These are phyloP conservation scores for Blastocystis sp. DNA, from an alignment of 352 stramenopile genomes.

Conservation along the genomic window DNA sequence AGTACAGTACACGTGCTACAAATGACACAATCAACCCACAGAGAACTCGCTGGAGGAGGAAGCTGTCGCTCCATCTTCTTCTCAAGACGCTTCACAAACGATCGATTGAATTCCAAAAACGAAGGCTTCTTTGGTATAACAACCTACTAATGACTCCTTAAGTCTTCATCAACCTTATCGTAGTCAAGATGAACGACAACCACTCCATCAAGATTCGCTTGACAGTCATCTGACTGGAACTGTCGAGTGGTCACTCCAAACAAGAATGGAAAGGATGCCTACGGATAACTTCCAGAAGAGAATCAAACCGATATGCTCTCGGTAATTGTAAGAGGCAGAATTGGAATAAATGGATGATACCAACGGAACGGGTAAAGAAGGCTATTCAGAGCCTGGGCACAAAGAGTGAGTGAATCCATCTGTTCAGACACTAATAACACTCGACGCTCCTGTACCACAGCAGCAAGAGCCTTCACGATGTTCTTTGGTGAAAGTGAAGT, in stretches of 20 bases:
- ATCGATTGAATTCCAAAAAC: not conserved
- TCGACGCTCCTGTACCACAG: constrained; percentile 8
- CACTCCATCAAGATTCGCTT: constrained; percentile 40
- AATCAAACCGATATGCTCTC: constrained; percentile 31
- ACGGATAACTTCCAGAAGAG: not conserved
- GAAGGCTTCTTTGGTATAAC: not conserved
- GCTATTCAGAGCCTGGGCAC: constrained; percentile 10
- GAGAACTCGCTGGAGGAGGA: constrained; percentile 29
- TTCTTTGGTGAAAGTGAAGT: constrained; percentile 58
- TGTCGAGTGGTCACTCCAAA: constrained; percentile 31
- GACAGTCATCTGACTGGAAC: constrained; percentile 11
- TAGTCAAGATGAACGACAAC: constrained; percentile 50
- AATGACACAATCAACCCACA: not conserved
- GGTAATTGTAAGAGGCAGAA: constrained; percentile 49
- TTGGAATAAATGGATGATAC: constrained; percentile 52
- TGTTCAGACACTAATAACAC: constrained; percentile 52
- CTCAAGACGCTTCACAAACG: constrained; percentile 21
- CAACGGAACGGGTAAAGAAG: constrained; percentile 50
- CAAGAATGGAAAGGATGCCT: constrained; percentile 44
- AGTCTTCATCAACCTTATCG: not conserved
- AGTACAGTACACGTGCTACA: constrained; percentile 51
- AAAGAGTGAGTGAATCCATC: constrained; percentile 40
- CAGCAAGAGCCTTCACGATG: constrained; percentile 17
- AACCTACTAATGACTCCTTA: no score
- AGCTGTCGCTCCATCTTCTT: constrained; percentile 26